phyloP scores from a whole-genome alignment of 148 eudicot genomes.

The Chenopodium formosanum region DNA sequence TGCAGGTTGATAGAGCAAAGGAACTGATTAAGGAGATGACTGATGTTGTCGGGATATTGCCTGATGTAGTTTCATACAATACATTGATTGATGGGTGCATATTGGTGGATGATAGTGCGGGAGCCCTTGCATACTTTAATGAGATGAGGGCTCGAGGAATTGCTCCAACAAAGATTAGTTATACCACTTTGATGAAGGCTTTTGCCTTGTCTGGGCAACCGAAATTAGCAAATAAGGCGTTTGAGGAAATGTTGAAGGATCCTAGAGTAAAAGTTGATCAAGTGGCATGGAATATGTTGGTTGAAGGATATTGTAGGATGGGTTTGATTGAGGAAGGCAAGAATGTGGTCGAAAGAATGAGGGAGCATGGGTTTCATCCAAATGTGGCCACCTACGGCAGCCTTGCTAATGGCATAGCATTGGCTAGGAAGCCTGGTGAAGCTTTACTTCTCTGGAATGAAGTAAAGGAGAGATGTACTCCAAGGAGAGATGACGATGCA shows the following conservation, averaged over 20 bases:
- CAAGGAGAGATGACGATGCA: conserved; percentile 33
- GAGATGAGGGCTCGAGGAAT: conserved; percentile 89
- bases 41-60: conserved; percentile 49
- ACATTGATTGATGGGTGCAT: conserved; percentile 90
- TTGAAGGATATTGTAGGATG: conserved; percentile 74
- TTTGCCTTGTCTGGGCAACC: conserved; percentile 92
- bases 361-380: conserved; percentile 65
- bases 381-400: conserved; percentile 90
- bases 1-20: conserved; percentile 77
- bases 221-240: conserved; percentile 70
- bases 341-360: conserved; percentile 62
- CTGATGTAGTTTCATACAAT: conserved; percentile 93
- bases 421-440: conserved; percentile 94
- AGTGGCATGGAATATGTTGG: conserved; percentile 95
- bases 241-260: conserved; percentile 91
- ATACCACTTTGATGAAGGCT: conserved; percentile 97
- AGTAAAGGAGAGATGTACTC: conserved; percentile 72
- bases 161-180: conserved; percentile 87
- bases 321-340: conserved; percentile 85
- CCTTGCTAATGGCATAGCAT: conserved; percentile 82
- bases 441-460: conserved; percentile 91
- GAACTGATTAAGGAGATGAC: conserved; percentile 67
- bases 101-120: conserved; percentile 75
- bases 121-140: conserved; percentile 76
- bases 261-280: conserved; percentile 86